Evolutionary conservation across 179 eudicot genomes (phyloP), one percentile per base, ranked within the genome.

Genomic region (Camellia oleifera): DNA sequence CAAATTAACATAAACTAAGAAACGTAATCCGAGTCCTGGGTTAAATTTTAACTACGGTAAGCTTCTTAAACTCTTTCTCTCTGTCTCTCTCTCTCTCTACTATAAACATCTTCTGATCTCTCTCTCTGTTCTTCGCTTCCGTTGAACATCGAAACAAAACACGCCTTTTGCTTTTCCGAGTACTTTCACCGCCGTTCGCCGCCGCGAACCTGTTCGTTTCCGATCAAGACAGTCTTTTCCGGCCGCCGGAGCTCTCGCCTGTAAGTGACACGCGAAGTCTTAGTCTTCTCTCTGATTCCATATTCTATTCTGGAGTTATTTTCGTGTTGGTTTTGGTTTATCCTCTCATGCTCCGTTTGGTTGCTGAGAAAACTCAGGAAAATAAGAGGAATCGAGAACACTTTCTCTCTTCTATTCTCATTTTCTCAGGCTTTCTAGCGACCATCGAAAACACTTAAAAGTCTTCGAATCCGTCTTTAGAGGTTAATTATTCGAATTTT

Each of bases 11-110:
- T 12, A 68, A 26, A 61, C 71, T 32, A 62, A 62, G 69, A 46
- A 71, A 71, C 69, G 77, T 20, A 46, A 64, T 72, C 71, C 61
- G 12, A 52, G 67, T 61, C 52, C 40, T 13, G 70, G 77, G 82
- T 79, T 72, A 52, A 64, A 9, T 32, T 3, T 54, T 64, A 80
- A 80, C 82, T 45, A 53, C 81, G 70, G 81, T 61, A 40, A 60
- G 58, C 50, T 78, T 18, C 45, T 1, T n/a, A 15, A 26, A 7
- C 81, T 46, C 78, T 74, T 64, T 68, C 42, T 75, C 78, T 53
- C 54, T 72, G 57, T 82, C 58, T 78, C n/a, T 7, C 23, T 78
- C n/a, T 7, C 23, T 77, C 45, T 65, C 61, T 66, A 12, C 56
- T 44, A 48, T 48, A 20, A 14, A 40, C 18, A 62, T 15, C 75